A percentile compares a stretch with the other conserved stretches of the same genome.
phyloP scores from a whole-genome alignment of 148 eudicot species.

The Polygonum aviculare region DNA sequence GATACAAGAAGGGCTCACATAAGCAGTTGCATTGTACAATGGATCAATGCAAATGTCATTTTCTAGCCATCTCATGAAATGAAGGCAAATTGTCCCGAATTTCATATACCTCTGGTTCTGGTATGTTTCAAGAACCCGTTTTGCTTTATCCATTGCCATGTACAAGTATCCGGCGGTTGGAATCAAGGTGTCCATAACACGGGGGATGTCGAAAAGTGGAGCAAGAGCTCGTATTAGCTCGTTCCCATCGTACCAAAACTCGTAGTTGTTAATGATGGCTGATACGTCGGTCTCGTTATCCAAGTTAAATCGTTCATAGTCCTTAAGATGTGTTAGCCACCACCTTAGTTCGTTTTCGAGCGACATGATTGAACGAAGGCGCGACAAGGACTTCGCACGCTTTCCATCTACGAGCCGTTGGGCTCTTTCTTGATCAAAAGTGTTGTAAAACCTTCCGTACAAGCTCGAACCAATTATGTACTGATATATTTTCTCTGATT shows the following conservation, averaged over 20 bases:
- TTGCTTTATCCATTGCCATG: neutral
- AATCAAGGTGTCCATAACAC: neutral
- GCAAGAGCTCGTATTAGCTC: neutral
- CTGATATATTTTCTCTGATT: neutral
- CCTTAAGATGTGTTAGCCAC: neutral
- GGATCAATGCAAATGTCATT: neutral
- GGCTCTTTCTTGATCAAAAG: no score
- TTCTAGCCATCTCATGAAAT: neutral
- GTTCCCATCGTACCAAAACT: neutral
- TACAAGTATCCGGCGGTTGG: neutral
- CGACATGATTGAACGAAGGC: no score
- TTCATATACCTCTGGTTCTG: neutral
- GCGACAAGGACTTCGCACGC: neutral
- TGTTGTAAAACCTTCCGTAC: neutral
- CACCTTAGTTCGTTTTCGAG: no score
- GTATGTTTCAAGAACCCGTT: neutral
- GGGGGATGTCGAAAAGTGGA: neutral
- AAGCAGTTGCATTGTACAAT: neutral
- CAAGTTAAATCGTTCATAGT: neutral
- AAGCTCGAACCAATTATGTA: neutral
- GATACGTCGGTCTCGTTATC: neutral
- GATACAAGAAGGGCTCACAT: neutral
- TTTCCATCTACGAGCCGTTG: neutral
- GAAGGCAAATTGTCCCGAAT: neutral
- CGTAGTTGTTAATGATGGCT: neutral